Evolutionary conservation across 768 basidiomycete species (phyloP).

Genomic region (Leucosporidium scottii): DNA sequence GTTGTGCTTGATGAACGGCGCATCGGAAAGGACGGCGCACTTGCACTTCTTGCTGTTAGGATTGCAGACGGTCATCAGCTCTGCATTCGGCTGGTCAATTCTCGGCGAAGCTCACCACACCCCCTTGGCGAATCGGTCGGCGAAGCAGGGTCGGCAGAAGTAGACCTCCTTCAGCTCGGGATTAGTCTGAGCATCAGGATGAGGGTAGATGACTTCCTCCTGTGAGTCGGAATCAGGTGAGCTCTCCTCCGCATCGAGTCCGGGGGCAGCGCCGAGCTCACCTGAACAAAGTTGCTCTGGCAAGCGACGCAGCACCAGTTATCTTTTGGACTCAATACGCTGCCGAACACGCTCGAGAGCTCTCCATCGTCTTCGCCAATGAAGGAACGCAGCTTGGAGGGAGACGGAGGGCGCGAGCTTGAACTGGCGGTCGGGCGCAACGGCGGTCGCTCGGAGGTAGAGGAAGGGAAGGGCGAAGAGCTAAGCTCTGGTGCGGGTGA

Average conservation of each 20-base stretch:
- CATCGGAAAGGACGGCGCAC: slow-evolving; percentile 19
- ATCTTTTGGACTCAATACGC: slow-evolving; percentile 15
- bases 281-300: slow-evolving; percentile 10
- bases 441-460: neutral
- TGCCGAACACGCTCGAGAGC: slow-evolving; percentile 20
- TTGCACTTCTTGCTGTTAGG: slow-evolving; percentile 24
- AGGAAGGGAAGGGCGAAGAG: neutral
- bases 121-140: slow-evolving; percentile 18
- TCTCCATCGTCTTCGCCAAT: slow-evolving; percentile 14
- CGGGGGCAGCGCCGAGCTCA: neutral
- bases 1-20: slow-evolving; percentile 22
- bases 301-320: slow-evolving; percentile 22
- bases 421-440: neutral
- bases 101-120: slow-evolving; percentile 11
- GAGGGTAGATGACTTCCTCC: slow-evolving; percentile 30
- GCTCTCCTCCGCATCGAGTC: no score
- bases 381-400: neutral
- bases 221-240: neutral
- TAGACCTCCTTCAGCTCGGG: slow-evolving; percentile 1
- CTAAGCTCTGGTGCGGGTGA: neutral
- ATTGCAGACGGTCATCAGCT: neutral
- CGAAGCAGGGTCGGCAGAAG: slow-evolving; percentile 28
- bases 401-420: slow-evolving; percentile 2
- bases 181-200: slow-evolving; percentile 15
- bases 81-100: no score